Evolutionary conservation across 768 basidiomycete species (phyloP).

Genomic region (Coprinopsis strossmayeri): DNA sequence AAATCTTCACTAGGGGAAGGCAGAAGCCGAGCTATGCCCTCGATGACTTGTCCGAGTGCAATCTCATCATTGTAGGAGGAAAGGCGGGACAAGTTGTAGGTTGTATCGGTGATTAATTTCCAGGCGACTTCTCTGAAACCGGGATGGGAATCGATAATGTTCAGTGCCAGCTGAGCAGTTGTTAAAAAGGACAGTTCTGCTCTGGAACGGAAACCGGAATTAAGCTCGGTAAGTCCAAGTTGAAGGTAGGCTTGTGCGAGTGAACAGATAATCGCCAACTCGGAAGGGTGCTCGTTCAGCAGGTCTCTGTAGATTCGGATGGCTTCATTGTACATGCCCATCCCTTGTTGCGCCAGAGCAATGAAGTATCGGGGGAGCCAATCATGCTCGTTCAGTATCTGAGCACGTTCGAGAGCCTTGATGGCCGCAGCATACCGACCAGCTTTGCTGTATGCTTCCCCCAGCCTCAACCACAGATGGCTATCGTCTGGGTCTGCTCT

Average conservation of each 20-base stretch:
- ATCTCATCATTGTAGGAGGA: constrained; percentile 42
- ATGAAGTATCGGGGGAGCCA: constrained; percentile 85
- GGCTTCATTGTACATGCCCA: constrained; percentile 71
- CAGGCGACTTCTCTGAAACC: constrained; percentile 72
- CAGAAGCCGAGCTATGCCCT: constrained; percentile 29
- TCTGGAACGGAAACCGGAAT: constrained; percentile 66
- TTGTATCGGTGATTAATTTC: constrained; percentile 78
- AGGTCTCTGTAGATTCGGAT: constrained; percentile 58
- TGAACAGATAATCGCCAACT: constrained; percentile 66
- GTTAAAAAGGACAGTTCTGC: constrained; percentile 67
- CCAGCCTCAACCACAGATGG: constrained; percentile 83
- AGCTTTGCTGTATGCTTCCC: constrained; percentile 84
- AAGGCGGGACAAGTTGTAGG: constrained; percentile 56
- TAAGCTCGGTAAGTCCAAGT: constrained; percentile 57
- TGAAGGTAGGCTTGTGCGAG: constrained; percentile 69
- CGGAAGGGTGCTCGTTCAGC: constrained; percentile 47
- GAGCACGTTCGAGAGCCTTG: constrained; percentile 76
- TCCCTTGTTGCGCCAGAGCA: constrained; percentile 76
- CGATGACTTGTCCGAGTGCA: constrained; percentile 27
- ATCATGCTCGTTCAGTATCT: constrained; percentile 64
- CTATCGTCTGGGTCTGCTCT: constrained; percentile 73
- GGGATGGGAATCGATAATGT: constrained; percentile 40
- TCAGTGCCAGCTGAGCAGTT: constrained; percentile 48
- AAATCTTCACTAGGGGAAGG: constrained; percentile 33
- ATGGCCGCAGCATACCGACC: constrained; percentile 86